These are phyloP conservation scores for Argentina anserina DNA, from an alignment of 306 rosid genomes.

Conservation along the genomic window DNA sequence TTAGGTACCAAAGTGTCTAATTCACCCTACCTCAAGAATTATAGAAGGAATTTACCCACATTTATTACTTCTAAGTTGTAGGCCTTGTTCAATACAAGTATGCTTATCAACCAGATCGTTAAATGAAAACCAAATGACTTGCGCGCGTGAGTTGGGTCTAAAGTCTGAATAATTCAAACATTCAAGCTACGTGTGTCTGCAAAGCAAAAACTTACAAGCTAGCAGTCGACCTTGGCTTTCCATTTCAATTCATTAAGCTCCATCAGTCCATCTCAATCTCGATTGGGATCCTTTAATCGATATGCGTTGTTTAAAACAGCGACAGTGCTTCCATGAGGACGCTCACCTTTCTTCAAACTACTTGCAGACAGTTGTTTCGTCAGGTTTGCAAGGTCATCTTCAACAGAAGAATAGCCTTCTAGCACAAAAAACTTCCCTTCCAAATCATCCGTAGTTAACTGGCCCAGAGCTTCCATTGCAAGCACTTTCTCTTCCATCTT, in stretches of 20 bases:
- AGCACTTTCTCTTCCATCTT: slow-evolving; percentile 96
- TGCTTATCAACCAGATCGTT: neutral
- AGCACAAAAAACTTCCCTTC: slow-evolving; percentile 92
- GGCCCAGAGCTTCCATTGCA: slow-evolving; percentile 97
- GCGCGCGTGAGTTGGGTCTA: no score
- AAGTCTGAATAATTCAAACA: slow-evolving; percentile 5
- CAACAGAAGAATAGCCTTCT: slow-evolving; percentile 67
- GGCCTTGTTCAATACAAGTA: slow-evolving; percentile 26
- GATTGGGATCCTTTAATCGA: slow-evolving; percentile 66
- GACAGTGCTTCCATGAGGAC: slow-evolving; percentile 81
- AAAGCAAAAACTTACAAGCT: slow-evolving; percentile 14
- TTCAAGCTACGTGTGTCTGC: neutral
- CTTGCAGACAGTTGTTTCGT: slow-evolving; percentile 55
- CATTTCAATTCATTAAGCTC: slow-evolving; percentile 73
- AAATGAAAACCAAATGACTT: slow-evolving; percentile 18
- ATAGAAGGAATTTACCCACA: no score
- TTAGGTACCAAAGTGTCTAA: no score
- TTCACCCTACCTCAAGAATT: no score
- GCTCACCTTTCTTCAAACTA: slow-evolving; percentile 82
- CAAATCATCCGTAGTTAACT: slow-evolving; percentile 78
- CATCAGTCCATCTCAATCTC: slow-evolving; percentile 71
- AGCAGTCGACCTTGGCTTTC: slow-evolving; percentile 50
- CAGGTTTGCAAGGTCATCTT: slow-evolving; percentile 44
- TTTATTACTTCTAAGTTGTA: slow-evolving; percentile 15
- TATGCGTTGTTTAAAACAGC: slow-evolving; percentile 31